Evolutionary conservation across 2,329 filamentous ascomycete genomes (phyloP).

Genomic region (Leptographium flavum): DNA sequence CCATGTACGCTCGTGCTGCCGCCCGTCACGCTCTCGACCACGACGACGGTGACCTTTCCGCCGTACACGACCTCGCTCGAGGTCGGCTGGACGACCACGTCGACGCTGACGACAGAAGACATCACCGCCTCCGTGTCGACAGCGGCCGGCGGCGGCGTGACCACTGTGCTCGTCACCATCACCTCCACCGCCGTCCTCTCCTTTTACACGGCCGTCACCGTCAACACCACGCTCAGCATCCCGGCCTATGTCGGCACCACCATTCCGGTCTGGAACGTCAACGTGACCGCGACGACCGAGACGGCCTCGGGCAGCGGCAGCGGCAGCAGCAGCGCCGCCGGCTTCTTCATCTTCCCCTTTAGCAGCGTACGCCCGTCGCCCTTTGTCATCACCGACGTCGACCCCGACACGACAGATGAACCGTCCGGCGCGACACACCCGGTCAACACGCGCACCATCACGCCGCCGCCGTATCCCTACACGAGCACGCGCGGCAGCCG

Average conservation of each 20-base stretch:
- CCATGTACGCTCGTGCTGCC: conserved; percentile 5
- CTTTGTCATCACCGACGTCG: neutral
- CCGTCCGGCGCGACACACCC: no score
- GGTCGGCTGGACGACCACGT: neutral
- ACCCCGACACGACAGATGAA: neutral
- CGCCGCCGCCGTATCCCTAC: neutral
- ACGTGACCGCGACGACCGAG: neutral
- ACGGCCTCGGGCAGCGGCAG: no score
- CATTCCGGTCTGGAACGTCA: conserved; percentile 1
- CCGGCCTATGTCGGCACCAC: neutral
- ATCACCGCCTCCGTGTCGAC: neutral
- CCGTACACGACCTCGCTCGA: neutral
- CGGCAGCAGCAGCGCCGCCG: no score
- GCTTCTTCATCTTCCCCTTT: neutral
- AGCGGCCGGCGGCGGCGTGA: neutral
- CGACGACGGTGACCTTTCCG: neutral
- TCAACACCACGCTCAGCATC: neutral
- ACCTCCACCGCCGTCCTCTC: no score
- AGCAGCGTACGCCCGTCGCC: neutral
- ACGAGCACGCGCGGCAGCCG: neutral
- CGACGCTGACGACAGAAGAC: neutral
- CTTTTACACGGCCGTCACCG: neutral
- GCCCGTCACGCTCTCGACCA: neutral
- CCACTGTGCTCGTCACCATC: neutral
- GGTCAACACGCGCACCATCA: neutral